phyloP scores from a whole-genome alignment of 345 rosid species.

The Rhodamnia rubescens region DNA sequence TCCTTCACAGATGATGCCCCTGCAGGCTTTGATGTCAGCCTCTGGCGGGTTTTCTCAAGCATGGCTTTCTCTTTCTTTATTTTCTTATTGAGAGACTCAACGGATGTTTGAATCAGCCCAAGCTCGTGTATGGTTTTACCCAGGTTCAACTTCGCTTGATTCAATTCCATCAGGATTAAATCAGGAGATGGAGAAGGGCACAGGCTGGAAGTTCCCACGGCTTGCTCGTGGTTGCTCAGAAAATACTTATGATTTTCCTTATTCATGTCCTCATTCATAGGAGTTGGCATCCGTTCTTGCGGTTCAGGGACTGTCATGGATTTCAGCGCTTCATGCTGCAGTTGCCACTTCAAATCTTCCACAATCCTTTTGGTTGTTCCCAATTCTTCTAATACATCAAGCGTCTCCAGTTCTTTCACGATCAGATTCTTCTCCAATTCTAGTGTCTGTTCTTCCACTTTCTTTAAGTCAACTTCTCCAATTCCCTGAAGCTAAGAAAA shows the following conservation, averaged over 20 bases:
- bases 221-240: slow-evolving; percentile 11
- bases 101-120: slow-evolving; percentile 69
- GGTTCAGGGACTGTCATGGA: slow-evolving; percentile 32
- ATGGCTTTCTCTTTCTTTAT: slow-evolving; percentile 65
- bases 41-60: slow-evolving; percentile 52
- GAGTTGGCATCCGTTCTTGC: slow-evolving; percentile 21
- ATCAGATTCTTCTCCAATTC: slow-evolving; percentile 88
- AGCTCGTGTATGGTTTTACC: slow-evolving; percentile 82
- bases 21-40: slow-evolving; percentile 51
- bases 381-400: slow-evolving; percentile 87
- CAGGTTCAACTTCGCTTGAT: slow-evolving; percentile 79
- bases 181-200: slow-evolving; percentile 58
- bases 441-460: slow-evolving; percentile 78
- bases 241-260: slow-evolving; percentile 21
- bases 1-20: slow-evolving; percentile 38
- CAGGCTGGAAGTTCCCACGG: slow-evolving; percentile 22
- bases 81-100: slow-evolving; percentile 64
- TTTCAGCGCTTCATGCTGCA: slow-evolving; percentile 71
- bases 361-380: slow-evolving; percentile 79
- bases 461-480: slow-evolving; percentile 74
- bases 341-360: slow-evolving; percentile 78
- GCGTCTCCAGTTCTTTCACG: slow-evolving; percentile 85
- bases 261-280: slow-evolving; percentile 54
- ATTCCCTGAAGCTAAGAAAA: slow-evolving; percentile 23
- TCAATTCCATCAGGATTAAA: slow-evolving; percentile 67